Evolutionary conservation across 192 early-diverging fungal species (phyloP), one percentile per base, ranked within the genome.

Genomic region (Polychytrium aggregatum): DNA sequence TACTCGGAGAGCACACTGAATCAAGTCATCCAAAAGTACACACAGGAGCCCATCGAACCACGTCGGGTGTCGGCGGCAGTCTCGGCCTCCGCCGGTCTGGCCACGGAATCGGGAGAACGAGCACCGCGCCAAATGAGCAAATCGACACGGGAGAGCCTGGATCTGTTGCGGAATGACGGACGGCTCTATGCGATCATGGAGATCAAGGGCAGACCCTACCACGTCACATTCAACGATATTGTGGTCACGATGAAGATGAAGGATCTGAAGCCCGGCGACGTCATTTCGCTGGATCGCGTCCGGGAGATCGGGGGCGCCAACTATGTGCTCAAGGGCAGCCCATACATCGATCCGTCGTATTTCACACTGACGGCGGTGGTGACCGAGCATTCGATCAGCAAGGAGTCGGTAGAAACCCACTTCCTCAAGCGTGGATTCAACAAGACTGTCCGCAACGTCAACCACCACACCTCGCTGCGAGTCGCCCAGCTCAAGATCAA

Each of bases 191-290:
- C 91, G 2, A 87, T 90, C 22, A 83, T 89, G 9, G 86, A 93
- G 44, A 77, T 98, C 48, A 82, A 86, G 42, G 77, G 76, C 46
- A 78, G 85, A n/a, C 90, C 84, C 6, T 93, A 84, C 64, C 76
- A 88, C 43, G 86, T 94, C 17, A 80, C 85, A 16, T 67, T 83
- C 48, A 85, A 90, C 65, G 95, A 98, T 59, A 69, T 92, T 42
- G 77, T 98, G 34, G 67, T 91, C 11, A 76, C 86, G 34, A 76
- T 84, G 60, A 62, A 86, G 17, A 81, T 93, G 56, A 83, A 84
- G 31, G 86, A 93, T 37, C 74, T 94, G 21, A 57, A 78, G 27
- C 62, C 93, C 1, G 95, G 95, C 17, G 92, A 96, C 69, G 74
- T 86, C 31, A 75, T 98, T 52, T 65, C 68, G 40, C 72, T 98